Percentiles rank a stretch among this genome's conserved stretches.
Evolutionary conservation across 108 stramenopile genomes (phyloP).

Genomic region (Pseudonitzschia pungens): DNA sequence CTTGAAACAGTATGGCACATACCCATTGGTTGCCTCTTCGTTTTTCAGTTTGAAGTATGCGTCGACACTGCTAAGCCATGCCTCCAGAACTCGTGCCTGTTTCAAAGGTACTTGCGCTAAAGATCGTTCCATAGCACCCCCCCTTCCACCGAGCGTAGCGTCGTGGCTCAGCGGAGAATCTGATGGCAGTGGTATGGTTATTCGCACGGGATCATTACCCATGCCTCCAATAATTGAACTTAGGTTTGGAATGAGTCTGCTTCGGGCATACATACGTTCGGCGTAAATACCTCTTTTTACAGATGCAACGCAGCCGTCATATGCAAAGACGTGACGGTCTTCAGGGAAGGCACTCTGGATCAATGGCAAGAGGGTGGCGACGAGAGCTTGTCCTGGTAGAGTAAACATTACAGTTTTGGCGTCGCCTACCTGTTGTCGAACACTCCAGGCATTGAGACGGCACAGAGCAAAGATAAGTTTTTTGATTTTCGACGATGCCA

Average conservation of each 20-base stretch:
- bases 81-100: constrained; percentile 64
- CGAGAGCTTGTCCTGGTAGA: constrained; percentile 67
- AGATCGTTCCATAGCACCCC: constrained; percentile 25
- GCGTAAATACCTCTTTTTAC: constrained; percentile 38
- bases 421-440: constrained; percentile 40
- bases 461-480: constrained; percentile 67
- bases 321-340: constrained; percentile 81
- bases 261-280: background rate
- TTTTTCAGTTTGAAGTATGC: constrained; percentile 71
- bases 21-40: constrained; percentile 71
- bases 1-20: constrained; percentile 75
- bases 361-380: constrained; percentile 62
- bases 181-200: constrained; percentile 35
- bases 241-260: constrained; percentile 4
- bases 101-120: constrained; percentile 53
- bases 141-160: constrained; percentile 15
- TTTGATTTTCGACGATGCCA: constrained; percentile 38
- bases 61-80: constrained; percentile 82
- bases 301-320: constrained; percentile 65
- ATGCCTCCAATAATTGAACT: constrained; percentile 16
- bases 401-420: constrained; percentile 63
- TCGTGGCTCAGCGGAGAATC: constrained; percentile 38
- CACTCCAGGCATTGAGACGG: constrained; percentile 77
- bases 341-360: constrained; percentile 71
- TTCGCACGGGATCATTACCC: constrained; percentile 36